These are phyloP conservation scores for Leishmania lainsoni DNA, from an alignment of 208 protist genomes.

Conservation along the genomic window DNA sequence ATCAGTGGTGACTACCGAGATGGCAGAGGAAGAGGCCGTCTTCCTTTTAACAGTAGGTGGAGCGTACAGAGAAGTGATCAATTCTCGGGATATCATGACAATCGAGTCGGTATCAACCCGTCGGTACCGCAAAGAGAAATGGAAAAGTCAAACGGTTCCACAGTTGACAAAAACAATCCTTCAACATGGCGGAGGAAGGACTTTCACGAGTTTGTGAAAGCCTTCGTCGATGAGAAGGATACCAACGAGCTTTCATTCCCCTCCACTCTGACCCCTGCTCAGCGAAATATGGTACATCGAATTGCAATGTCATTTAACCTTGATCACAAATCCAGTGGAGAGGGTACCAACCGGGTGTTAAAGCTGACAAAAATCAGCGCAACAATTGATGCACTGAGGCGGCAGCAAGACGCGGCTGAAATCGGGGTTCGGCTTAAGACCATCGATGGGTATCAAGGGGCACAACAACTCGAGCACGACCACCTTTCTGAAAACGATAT, in stretches of 20 bases:
- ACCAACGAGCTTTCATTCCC: conserved; percentile 71
- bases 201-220: conserved; percentile 70
- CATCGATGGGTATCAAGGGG: conserved; percentile 80
- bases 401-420: conserved; percentile 41
- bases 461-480: conserved; percentile 57
- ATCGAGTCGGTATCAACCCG: neutral
- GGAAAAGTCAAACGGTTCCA: neutral
- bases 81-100: conserved; percentile 1
- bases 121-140: neutral
- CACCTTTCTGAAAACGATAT: conserved; percentile 38
- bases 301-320: conserved; percentile 71
- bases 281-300: conserved; percentile 73
- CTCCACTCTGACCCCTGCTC: conserved; percentile 50
- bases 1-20: neutral
- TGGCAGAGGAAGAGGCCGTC: neutral
- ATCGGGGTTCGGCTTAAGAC: conserved; percentile 54
- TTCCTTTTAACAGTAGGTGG: neutral
- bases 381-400: conserved; percentile 30
- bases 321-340: conserved; percentile 71
- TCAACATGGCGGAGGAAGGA: conserved; percentile 76
- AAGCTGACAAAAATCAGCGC: conserved; percentile 66
- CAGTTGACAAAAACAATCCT: conserved; percentile 46
- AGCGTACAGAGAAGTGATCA: neutral
- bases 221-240: conserved; percentile 71
- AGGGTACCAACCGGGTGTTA: conserved; percentile 42